Percentiles rank a stretch among this genome's conserved stretches.
phyloP scores from a whole-genome alignment of 2,329 filamentous ascomycete species.

The Aspergillus sp. region DNA sequence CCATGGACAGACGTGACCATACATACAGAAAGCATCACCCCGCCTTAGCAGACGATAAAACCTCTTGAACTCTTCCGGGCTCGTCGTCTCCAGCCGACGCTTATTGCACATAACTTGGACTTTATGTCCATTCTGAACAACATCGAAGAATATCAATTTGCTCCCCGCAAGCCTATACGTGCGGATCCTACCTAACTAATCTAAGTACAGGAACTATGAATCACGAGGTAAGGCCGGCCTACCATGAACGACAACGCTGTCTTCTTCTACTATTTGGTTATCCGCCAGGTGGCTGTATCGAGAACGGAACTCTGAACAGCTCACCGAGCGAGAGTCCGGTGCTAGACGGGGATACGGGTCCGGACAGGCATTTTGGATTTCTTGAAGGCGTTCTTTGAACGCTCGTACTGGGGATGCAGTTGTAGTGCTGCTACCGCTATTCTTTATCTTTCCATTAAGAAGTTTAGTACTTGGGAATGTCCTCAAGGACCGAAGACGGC shows the following conservation, averaged over 20 bases:
- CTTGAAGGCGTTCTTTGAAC: conserved; percentile 31
- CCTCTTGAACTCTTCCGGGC: conserved; percentile 47
- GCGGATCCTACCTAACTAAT: conserved; percentile 61
- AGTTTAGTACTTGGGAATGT: background rate
- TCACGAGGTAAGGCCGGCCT: conserved; percentile 23
- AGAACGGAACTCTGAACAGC: conserved; percentile 30
- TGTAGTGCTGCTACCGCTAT: conserved; percentile 15
- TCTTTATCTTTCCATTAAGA: conserved; percentile 10
- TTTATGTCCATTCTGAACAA: conserved; percentile 64
- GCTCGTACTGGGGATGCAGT: conserved; percentile 26
- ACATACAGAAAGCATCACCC: conserved; percentile 78
- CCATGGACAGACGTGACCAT: conserved; percentile 4
- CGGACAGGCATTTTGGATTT: conserved; percentile 27
- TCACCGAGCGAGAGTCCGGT: conserved; percentile 24
- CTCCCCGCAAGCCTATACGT: conserved; percentile 65
- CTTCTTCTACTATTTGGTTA: conserved; percentile 35
- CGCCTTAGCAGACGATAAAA: conserved; percentile 62
- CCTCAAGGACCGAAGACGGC: background rate
- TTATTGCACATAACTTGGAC: conserved; percentile 73
- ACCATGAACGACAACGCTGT: conserved; percentile 38
- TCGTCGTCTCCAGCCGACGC: conserved; percentile 34
- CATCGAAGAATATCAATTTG: conserved; percentile 77
- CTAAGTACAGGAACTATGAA: conserved; percentile 31
- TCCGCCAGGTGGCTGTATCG: conserved; percentile 31
- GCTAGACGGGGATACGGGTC: conserved; percentile 35